phyloP scores from a whole-genome alignment of 129 eudicot genomes.

The Chrysanthemum seticuspe region DNA sequence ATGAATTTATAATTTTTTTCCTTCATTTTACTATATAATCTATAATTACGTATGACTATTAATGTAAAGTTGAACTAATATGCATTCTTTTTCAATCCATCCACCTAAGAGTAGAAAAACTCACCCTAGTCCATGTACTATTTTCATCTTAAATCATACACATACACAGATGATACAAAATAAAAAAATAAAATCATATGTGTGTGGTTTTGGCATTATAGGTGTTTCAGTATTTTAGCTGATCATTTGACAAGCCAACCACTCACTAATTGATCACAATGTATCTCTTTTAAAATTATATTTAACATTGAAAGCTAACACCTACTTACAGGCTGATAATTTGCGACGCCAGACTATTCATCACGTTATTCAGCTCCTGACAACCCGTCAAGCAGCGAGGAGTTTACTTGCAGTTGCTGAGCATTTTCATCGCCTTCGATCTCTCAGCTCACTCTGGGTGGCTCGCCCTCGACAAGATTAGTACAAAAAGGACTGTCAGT shows the following conservation, averaged over 20 bases:
- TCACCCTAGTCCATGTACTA: slow-evolving; percentile 3
- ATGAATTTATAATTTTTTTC: too few species aligned
- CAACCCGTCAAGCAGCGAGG: slow-evolving; percentile 76
- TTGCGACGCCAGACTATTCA: slow-evolving; percentile 75
- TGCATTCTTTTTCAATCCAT: slow-evolving; percentile 19
- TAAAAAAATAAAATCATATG: background rate
- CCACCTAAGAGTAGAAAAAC: slow-evolving; percentile 35
- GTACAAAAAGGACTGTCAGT: slow-evolving; percentile 10
- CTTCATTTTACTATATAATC: too few species aligned
- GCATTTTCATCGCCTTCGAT: slow-evolving; percentile 83
- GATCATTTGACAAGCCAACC: slow-evolving; percentile 23
- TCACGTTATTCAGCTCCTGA: slow-evolving; percentile 59
- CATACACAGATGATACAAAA: background rate
- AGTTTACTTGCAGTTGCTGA: slow-evolving; percentile 78
- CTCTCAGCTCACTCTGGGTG: slow-evolving; percentile 81
- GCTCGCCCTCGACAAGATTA: slow-evolving; percentile 68
- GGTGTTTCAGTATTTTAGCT: background rate
- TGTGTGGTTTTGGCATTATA: too few species aligned
- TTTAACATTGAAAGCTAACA: background rate
- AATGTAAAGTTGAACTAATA: slow-evolving; percentile 3
- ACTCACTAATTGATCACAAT: slow-evolving; percentile 27
- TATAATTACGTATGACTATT: too few species aligned
- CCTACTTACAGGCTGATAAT: slow-evolving; percentile 56
- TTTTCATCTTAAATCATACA: slow-evolving; percentile 16
- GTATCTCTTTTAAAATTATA: slow-evolving; percentile 3